A percentile compares a stretch with the other conserved stretches of the same genome.
These are phyloP conservation scores for Stephanodiscus minutulus DNA, from an alignment of 108 stramenopile genomes.

Conservation along the genomic window DNA sequence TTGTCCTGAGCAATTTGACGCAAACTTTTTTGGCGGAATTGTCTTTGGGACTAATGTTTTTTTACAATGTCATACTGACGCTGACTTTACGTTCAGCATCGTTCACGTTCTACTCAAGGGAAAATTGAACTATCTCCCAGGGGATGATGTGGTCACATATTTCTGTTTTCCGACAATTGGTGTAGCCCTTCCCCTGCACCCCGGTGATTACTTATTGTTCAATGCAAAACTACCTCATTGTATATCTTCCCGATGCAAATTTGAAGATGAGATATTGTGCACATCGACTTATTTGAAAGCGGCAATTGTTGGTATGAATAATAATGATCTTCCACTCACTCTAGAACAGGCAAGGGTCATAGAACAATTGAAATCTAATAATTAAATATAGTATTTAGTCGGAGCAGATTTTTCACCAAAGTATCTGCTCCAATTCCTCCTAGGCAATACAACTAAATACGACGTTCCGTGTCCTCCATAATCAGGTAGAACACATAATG, in stretches of 20 bases:
- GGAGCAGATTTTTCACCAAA: background rate
- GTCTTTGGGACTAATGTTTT: conserved; percentile 6
- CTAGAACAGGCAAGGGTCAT: background rate
- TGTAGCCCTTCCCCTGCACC: background rate
- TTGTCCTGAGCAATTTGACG: background rate
- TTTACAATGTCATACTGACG: background rate
- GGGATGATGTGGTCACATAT: background rate
- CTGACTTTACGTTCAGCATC: background rate
- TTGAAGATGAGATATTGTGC: background rate
- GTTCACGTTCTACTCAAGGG: background rate
- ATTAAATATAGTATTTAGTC: background rate
- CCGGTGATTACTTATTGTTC: background rate
- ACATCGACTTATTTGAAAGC: background rate
- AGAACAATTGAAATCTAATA: background rate
- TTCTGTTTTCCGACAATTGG: conserved; percentile 4
- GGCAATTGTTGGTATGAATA: background rate
- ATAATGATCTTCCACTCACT: background rate
- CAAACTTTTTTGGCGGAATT: background rate
- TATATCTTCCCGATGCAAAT: background rate
- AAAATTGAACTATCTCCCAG: background rate
- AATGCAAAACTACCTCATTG: background rate
- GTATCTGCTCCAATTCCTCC: background rate
- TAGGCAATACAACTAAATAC: background rate
- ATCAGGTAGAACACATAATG: background rate
- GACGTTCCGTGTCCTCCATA: background rate